Base-by-base conservation (phyloP, 495 filamentous ascomycete species). In the Chaetomidium leptoderma region DNA sequence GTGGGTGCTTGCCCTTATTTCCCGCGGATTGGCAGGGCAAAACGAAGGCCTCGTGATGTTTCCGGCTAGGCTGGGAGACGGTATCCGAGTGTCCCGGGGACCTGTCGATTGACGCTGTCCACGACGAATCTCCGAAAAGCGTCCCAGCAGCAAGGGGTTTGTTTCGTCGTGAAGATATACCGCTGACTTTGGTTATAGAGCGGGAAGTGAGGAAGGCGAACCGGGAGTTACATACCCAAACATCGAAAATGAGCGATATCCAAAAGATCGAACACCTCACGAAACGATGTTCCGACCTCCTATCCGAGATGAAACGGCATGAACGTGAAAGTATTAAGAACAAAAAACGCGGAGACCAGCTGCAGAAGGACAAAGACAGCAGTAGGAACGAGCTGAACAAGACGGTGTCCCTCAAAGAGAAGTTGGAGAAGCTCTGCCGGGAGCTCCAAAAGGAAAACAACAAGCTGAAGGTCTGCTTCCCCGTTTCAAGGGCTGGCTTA, bases 291-390 rank as follows among this genome's bases (percentile, higher is more conserved):
- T 88, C 89, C 43, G 92, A 97, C 60, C 82, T 97, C 3, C 78
- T 96, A 51, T 85, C 87, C 37, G 90, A 96, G 55, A 95, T 98
- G 90, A 96, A 95, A 66, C 85, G 90, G 50, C 80, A 95, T 57
- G 92, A 97, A 69, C 87, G 92, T 29, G 93, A 97, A 53, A 89
- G 95, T 65, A 79, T 87, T 39, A 97, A 96, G 74, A 91, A 91
- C 66, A 96, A 96, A 76, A 98, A 97, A 73, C 86, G 91, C 9
- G 90, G 87, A 16, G 93, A 98, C 72, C 88, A 91, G 64, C 70
- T 97, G 55, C 93, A 98, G 73, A 97, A 97, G 70, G 93, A 98
- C 61, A 95, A 95, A 70, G 93, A 98, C 71, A 85, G 88, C 59
- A 83, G 84, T 19, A 84, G 89, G 60, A 86, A 86, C 36, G 93